Percentiles rank a stretch among this genome's conserved stretches.
These are phyloP conservation scores for Clohesyomyces aquaticus DNA, from an alignment of 495 filamentous ascomycete species.

Conservation along the genomic window DNA sequence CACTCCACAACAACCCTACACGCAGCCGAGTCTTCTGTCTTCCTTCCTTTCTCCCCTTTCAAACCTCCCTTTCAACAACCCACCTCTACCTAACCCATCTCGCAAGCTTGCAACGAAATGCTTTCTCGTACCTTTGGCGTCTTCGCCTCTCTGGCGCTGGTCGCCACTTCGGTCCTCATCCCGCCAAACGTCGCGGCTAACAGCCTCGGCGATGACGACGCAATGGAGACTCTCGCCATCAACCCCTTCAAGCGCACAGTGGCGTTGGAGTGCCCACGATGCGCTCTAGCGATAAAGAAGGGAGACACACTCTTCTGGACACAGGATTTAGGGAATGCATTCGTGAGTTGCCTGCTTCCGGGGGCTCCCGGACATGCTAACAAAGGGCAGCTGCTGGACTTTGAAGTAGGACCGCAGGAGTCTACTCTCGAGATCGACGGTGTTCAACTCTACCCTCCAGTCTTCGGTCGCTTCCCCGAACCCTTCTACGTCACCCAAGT, in stretches of 20 bases:
- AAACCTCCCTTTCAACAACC: background rate
- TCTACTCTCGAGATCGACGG: slow-evolving; percentile 37
- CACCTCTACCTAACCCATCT: slow-evolving; percentile 7
- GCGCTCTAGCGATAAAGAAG: slow-evolving; percentile 27
- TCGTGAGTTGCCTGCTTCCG: slow-evolving; percentile 22
- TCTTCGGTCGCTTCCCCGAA: slow-evolving; percentile 29
- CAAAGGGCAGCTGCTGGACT: slow-evolving; percentile 34
- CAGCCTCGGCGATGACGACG: slow-evolving; percentile 35
- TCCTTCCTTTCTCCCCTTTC: slow-evolving; percentile 5
- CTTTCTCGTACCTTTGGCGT: slow-evolving; percentile 31
- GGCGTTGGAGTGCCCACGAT: slow-evolving; percentile 32
- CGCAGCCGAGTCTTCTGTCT: slow-evolving; percentile 7
- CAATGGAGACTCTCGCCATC: slow-evolving; percentile 37
- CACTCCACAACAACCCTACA: slow-evolving; percentile 1
- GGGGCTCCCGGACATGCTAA: slow-evolving; percentile 1
- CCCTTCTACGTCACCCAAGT: slow-evolving; percentile 37
- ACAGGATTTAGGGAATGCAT: slow-evolving; percentile 26
- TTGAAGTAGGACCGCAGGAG: slow-evolving; percentile 32
- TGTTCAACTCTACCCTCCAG: slow-evolving; percentile 38
- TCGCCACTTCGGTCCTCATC: slow-evolving; percentile 35
- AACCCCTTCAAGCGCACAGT: slow-evolving; percentile 38
- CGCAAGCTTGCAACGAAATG: slow-evolving; percentile 22
- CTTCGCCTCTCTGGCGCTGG: slow-evolving; percentile 39
- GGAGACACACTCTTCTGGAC: slow-evolving; percentile 23
- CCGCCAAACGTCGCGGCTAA: slow-evolving; percentile 28